Base-by-base conservation (phyloP, 495 filamentous ascomycete species). In the Penicillium cataractarum region DNA sequence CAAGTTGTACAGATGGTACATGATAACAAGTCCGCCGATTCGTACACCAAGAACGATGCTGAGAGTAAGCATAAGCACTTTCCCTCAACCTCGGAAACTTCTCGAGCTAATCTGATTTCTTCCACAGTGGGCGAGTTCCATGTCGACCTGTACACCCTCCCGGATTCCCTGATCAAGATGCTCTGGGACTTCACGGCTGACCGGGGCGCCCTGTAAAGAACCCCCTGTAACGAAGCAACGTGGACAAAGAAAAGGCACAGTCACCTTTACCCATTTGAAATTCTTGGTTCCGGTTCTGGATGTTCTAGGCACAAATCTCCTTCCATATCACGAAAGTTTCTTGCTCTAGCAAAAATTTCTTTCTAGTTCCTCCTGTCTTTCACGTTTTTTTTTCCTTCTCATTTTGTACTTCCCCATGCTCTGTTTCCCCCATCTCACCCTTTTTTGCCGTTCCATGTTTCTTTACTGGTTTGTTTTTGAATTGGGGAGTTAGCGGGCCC, bases 1-100 rank as follows among this genome's bases (percentile, higher is more conserved):
- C 89, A 92, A 60, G 92, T 98, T 13, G 94, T 99, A 57, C 92
- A 97, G 79, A 90, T 99, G 89, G 91, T 99, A 52, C 95, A 98
- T 70, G 96, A 99, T 73, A 89, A 97, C 74, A 98, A 98, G 82
- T 86, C 86, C 0, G 82, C 89, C 2, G 91, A 95, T 33, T 97
- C 95, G 1, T 97, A 97, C 73, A 93, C 92, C 42, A 96, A 96
- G 79, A 98, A 97, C 62, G 96, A 99, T 75, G 85, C 97, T 42
- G 96, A 99, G 65, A 87, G 92, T 94, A 77, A 80, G 90, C 82
- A 26, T n/a, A n/a, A n/a, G n/a, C n/a, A n/a, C n/a, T n/a, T n/a
- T n/a, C n/a, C n/a, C n/a, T n/a, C n/a, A n/a, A n/a, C n/a, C n/a
- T 32, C 17, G 0, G 26, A 51, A 13, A 32, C 27, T 29, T n/a